A percentile compares a stretch with the other conserved stretches of the same genome.
Evolutionary conservation across 176 grass and related monocot species (phyloP).

Genomic region (Tuctoria greenei): DNA sequence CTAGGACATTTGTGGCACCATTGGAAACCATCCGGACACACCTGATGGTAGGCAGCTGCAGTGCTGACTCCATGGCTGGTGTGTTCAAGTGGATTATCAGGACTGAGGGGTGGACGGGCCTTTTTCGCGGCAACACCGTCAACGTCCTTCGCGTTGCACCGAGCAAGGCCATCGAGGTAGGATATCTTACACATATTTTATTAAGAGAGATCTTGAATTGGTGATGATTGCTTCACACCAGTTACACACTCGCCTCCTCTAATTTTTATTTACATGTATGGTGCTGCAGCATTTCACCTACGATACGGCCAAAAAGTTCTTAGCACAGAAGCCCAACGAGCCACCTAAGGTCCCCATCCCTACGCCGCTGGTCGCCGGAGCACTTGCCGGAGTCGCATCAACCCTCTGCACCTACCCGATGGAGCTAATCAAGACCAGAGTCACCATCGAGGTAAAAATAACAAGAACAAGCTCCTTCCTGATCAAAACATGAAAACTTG

Average conservation of each 20-base stretch:
- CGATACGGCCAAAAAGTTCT: constrained; percentile 70
- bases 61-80: constrained; percentile 46
- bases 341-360: constrained; percentile 55
- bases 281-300: constrained; percentile 68
- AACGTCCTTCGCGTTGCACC: constrained; percentile 81
- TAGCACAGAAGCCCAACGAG: constrained; percentile 57
- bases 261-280: neutral
- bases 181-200: neutral
- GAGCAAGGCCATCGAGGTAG: constrained; percentile 87
- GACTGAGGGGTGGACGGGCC: constrained; percentile 70
- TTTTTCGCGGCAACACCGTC: constrained; percentile 86
- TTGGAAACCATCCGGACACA: constrained; percentile 88
- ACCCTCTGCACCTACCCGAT: constrained; percentile 90
- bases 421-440: constrained; percentile 77
- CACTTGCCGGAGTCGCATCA: constrained; percentile 71
- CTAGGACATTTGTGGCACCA: constrained; percentile 72
- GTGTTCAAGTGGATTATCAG: constrained; percentile 63
- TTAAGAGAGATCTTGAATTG: too few relatives aligned
- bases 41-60: constrained; percentile 77
- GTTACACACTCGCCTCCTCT: neutral
- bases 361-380: constrained; percentile 67
- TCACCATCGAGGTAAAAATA: constrained; percentile 74
- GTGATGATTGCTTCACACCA: neutral
- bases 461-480: too few relatives aligned
- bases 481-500: neutral